Percentiles rank a stretch among this genome's conserved stretches.
phyloP scores from a whole-genome alignment of 108 stramenopile species.

The Cylindrotheca closterium region DNA sequence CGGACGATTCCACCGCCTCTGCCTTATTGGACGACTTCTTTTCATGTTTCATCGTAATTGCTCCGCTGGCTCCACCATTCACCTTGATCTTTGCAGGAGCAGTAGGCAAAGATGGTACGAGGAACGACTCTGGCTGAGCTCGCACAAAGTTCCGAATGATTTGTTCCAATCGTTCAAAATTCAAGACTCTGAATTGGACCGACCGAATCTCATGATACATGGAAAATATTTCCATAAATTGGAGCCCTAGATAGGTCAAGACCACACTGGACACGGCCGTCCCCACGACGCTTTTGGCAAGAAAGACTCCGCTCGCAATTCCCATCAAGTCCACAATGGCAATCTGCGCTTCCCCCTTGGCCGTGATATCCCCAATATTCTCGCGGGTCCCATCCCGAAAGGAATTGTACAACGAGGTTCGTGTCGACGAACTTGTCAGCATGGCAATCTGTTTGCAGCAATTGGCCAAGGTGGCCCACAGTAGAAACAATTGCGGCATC shows the following conservation, averaged over 20 bases:
- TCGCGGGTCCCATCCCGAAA: slow-evolving; percentile 76
- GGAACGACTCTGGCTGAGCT: slow-evolving; percentile 1
- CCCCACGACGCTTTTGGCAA: slow-evolving; percentile 57
- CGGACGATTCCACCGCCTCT: background rate
- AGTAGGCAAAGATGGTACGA: too few relatives aligned
- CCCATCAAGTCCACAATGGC: slow-evolving; percentile 92
- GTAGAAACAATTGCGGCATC: slow-evolving; percentile 75
- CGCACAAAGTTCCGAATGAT: slow-evolving; percentile 22
- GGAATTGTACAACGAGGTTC: slow-evolving; percentile 89
- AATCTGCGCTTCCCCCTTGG: slow-evolving; percentile 96
- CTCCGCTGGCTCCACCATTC: slow-evolving; percentile 2
- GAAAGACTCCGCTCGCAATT: slow-evolving; percentile 73
- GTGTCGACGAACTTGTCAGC: slow-evolving; percentile 87
- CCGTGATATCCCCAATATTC: slow-evolving; percentile 96
- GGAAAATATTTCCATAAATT: slow-evolving; percentile 80
- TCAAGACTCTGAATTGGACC: slow-evolving; percentile 83
- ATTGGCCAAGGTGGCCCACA: slow-evolving; percentile 88
- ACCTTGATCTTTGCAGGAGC: too few relatives aligned
- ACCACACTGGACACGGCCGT: slow-evolving; percentile 59
- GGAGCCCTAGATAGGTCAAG: slow-evolving; percentile 63
- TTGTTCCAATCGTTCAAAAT: slow-evolving; percentile 83
- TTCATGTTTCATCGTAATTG: too few relatives aligned
- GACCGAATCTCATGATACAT: slow-evolving; percentile 85
- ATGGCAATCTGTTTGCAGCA: slow-evolving; percentile 90
- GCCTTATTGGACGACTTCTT: too few relatives aligned